A percentile compares a stretch with the other conserved stretches of the same genome.
phyloP scores from a whole-genome alignment of 352 stramenopile genomes.

The Blastocystis sp. region DNA sequence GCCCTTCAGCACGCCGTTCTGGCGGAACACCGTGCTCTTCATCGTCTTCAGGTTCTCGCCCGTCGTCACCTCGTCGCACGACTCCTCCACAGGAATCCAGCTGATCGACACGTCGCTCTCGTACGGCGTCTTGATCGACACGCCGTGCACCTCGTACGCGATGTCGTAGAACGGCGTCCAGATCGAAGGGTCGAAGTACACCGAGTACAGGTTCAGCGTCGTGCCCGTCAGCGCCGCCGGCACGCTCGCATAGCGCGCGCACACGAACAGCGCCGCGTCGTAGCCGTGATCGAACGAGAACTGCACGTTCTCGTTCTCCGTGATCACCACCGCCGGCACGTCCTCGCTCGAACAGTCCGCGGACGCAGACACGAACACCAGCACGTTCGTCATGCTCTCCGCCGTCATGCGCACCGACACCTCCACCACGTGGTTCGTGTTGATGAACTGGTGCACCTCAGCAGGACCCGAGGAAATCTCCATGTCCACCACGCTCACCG shows the following conservation, averaged over 20 bases:
- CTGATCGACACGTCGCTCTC: background rate
- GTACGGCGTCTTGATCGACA: constrained; percentile 36
- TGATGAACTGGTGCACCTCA: constrained; percentile 11
- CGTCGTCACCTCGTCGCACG: constrained; percentile 17
- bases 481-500: constrained; percentile 8
- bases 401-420: constrained; percentile 18
- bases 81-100: constrained; percentile 18
- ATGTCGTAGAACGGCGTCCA: constrained; percentile 69
- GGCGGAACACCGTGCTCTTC: background rate
- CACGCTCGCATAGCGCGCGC: constrained; percentile 11
- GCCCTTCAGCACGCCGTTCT: constrained; percentile 31
- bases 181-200: constrained; percentile 38
- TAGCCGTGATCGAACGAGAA: constrained; percentile 26
- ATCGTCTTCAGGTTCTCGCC: constrained; percentile 22
- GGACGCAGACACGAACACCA: constrained; percentile 17
- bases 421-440: background rate
- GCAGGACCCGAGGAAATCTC: background rate
- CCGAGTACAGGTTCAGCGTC: constrained; percentile 45
- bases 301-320: background rate
- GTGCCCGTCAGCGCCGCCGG: background rate
- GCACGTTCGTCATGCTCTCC: background rate
- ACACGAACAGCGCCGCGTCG: background rate
- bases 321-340: background rate
- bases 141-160: background rate
- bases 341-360: background rate